Conservation (phyloP, 495 filamentous ascomycete species). For the Friedmanniomyces endolithicus region DNA sequence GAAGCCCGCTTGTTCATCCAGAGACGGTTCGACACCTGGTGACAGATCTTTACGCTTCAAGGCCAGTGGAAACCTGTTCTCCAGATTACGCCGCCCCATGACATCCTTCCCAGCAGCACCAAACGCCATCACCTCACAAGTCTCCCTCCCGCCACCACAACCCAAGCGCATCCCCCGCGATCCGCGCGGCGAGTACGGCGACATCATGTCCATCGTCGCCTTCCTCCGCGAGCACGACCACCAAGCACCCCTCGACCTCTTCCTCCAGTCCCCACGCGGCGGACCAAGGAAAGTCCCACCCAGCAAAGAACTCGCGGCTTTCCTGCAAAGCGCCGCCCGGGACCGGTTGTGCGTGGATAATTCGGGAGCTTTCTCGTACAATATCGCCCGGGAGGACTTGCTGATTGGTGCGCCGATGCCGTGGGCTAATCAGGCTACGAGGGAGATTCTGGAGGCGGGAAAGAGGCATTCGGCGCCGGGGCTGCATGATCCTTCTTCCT, state of each 20-base stretch:
- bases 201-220: neutral
- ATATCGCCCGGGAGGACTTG: neutral
- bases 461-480: neutral
- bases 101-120: neutral
- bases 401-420: constrained; percentile 1
- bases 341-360: constrained; percentile 1
- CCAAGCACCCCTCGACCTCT: neutral
- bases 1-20: neutral
- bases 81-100: neutral
- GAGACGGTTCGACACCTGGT: neutral
- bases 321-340: neutral
- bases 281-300: neutral
- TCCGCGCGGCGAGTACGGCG: neutral
- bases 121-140: neutral
- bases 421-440: neutral
- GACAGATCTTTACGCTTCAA: neutral
- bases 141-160: neutral
- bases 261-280: neutral
- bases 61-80: neutral
- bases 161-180: neutral
- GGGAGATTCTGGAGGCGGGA: neutral
- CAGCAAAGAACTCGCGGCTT: neutral
- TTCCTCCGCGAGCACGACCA: neutral
- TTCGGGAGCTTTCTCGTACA: neutral
- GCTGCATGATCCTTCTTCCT: neutral